These are phyloP conservation scores for Colletotrichum viniferum DNA, from an alignment of 2,329 filamentous ascomycete genomes.

Conservation along the genomic window DNA sequence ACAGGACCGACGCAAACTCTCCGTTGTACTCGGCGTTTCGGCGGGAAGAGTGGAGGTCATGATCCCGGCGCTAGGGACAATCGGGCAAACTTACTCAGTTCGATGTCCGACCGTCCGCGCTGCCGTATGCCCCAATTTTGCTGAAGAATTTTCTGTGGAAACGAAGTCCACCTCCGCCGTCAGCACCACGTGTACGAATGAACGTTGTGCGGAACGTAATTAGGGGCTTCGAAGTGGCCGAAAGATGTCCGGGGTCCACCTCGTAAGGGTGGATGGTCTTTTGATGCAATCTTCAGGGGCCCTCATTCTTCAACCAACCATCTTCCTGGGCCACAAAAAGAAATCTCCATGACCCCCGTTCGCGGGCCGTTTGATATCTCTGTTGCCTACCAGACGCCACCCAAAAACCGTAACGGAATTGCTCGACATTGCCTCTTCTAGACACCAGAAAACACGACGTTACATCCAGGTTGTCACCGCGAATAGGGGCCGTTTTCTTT, in stretches of 20 bases:
- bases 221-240: slow-evolving; percentile 2
- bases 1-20: not conserved
- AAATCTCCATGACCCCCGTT: not conserved
- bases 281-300: not conserved
- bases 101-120: not conserved
- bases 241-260: not conserved
- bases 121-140: not conserved
- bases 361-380: slow-evolving; percentile 15
- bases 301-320: slow-evolving; percentile 5
- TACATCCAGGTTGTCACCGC: not conserved
- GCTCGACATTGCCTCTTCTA: not conserved
- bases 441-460: not conserved
- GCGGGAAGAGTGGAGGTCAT: not conserved
- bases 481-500: not conserved
- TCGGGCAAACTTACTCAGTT: not conserved
- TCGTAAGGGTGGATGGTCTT: not conserved
- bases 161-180: not conserved
- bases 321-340: not conserved
- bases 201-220: slow-evolving; percentile 1
- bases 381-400: not conserved
- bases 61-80: not conserved
- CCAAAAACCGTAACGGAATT: not conserved
- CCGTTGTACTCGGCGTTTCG: not conserved
- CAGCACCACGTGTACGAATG: slow-evolving; percentile 7
- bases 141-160: not conserved